Evolutionary conservation across 1,139 yeast genomes (phyloP).

Genomic region (Geotrichum reessii): DNA sequence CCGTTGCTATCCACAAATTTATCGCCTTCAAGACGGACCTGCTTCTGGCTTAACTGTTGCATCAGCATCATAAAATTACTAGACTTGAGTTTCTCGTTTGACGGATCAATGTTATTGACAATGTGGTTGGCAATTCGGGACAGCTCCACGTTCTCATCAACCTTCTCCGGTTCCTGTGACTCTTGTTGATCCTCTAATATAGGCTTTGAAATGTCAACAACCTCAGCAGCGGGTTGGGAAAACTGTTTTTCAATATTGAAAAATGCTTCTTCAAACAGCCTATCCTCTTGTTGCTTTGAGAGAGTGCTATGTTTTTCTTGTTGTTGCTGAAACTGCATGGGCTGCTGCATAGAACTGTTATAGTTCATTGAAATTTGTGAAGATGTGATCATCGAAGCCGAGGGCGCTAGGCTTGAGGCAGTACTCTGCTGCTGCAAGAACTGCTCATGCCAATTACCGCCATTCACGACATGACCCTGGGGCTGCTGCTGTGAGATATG

Average conservation of each 20-base stretch:
- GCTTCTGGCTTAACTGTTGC: slow-evolving; percentile 35
- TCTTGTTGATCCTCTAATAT: slow-evolving; percentile 1
- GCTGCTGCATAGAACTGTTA: background rate
- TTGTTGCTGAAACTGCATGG: background rate
- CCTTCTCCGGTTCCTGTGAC: slow-evolving; percentile 14
- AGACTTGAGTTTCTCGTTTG: slow-evolving; percentile 34
- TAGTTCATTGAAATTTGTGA: background rate
- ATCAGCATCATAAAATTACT: slow-evolving; percentile 39
- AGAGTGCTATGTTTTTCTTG: background rate
- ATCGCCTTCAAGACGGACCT: slow-evolving; percentile 33
- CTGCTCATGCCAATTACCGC: slow-evolving; percentile 6
- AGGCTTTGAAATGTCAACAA: background rate
- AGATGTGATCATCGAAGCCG: slow-evolving; percentile 3
- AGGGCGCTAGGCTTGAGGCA: slow-evolving; percentile 1
- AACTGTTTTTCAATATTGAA: slow-evolving; percentile 26
- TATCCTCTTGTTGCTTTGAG: slow-evolving; percentile 1
- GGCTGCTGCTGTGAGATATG: slow-evolving; percentile 10
- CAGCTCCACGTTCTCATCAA: slow-evolving; percentile 25
- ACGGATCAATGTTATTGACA: slow-evolving; percentile 26
- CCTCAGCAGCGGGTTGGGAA: slow-evolving; percentile 3
- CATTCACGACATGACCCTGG: slow-evolving; percentile 9
- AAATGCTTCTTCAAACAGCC: slow-evolving; percentile 30
- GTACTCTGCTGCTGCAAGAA: slow-evolving; percentile 4
- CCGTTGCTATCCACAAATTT: slow-evolving; percentile 33
- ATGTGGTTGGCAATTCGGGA: slow-evolving; percentile 33